Percentiles rank a stretch among this genome's conserved stretches.
Evolutionary conservation across 768 basidiomycete genomes (phyloP).

Genomic region (Naganishia friedmannii): DNA sequence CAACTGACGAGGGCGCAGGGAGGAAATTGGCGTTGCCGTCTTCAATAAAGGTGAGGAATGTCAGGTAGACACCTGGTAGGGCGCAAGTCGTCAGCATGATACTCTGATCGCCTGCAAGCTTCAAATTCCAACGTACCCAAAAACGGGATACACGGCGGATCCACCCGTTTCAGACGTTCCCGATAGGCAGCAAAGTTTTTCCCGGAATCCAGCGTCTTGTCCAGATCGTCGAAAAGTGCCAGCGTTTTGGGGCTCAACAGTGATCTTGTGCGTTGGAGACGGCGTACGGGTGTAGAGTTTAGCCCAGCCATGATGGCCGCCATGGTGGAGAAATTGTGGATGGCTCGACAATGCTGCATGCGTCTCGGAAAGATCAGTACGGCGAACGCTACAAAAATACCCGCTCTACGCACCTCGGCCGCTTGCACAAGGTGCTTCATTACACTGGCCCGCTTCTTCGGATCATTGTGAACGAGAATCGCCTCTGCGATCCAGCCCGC

Average conservation of each 20-base stretch:
- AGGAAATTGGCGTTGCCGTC: slow-evolving; percentile 89
- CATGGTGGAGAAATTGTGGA: slow-evolving; percentile 97
- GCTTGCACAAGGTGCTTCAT: slow-evolving; percentile 88
- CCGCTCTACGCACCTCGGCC: slow-evolving; percentile 69
- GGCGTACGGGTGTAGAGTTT: slow-evolving; percentile 86
- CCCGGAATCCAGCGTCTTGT: slow-evolving; percentile 85
- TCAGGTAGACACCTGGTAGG: slow-evolving; percentile 80
- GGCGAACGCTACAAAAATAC: not conserved
- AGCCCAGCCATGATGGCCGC: slow-evolving; percentile 91
- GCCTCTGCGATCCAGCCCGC: slow-evolving; percentile 80
- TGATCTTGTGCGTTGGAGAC: slow-evolving; percentile 91
- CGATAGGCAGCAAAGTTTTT: slow-evolving; percentile 94
- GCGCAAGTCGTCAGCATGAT: not conserved
- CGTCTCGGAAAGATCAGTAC: slow-evolving; percentile 20
- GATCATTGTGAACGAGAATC: slow-evolving; percentile 83
- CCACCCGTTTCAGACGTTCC: slow-evolving; percentile 72
- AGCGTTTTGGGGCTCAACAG: slow-evolving; percentile 73
- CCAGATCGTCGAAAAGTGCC: slow-evolving; percentile 71
- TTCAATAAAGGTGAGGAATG: slow-evolving; percentile 94
- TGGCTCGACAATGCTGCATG: slow-evolving; percentile 71
- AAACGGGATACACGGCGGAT: slow-evolving; percentile 94
- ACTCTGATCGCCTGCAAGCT: not conserved
- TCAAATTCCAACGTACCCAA: slow-evolving; percentile 63
- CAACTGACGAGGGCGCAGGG: slow-evolving; percentile 23
- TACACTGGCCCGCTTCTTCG: slow-evolving; percentile 70